Percentiles rank a stretch among this genome's conserved stretches.
Conservation (phyloP, 2,329 filamentous ascomycete genomes). For the Fusarium sp. region DNA sequence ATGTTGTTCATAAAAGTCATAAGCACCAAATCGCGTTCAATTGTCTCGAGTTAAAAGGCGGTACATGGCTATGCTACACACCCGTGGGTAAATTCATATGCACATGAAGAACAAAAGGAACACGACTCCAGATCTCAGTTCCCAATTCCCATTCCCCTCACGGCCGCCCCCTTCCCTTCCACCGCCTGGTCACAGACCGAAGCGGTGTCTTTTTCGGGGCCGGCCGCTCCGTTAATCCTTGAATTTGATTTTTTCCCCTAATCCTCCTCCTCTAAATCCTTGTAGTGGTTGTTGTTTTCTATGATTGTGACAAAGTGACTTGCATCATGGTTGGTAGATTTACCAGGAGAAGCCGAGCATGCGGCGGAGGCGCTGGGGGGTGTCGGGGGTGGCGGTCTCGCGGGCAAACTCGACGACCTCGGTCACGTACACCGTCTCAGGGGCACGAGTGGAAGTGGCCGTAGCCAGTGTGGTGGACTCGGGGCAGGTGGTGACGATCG, state of each 20-base stretch:
- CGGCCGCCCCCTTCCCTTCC: not conserved
- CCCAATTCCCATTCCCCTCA: constrained; percentile 10
- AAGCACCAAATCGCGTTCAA: constrained; percentile 3
- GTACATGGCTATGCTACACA: constrained; percentile 23
- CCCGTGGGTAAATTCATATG: constrained; percentile 32
- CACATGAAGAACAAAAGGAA: constrained; percentile 39
- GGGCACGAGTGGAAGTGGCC: constrained; percentile 27
- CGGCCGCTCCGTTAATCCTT: constrained; percentile 9
- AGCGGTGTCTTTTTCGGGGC: not conserved
- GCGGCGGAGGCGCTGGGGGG: constrained; percentile 30
- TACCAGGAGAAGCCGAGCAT: constrained; percentile 35
- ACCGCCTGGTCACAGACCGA: constrained; percentile 25
- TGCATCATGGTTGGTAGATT: not conserved
- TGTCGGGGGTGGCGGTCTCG: constrained; percentile 17
- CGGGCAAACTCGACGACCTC: constrained; percentile 28
- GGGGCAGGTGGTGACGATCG: constrained; percentile 31
- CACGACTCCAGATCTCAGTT: constrained; percentile 31
- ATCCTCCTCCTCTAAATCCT: constrained; percentile 7
- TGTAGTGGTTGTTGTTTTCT: not conserved
- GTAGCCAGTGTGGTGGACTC: constrained; percentile 39
- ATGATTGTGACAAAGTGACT: constrained; percentile 10
- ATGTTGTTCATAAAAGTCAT: not conserved
- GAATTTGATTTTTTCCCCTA: constrained; percentile 2
- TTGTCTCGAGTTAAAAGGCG: constrained; percentile 25
- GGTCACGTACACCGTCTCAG: constrained; percentile 44